phyloP scores from a whole-genome alignment of 2,329 filamentous ascomycete species.

The Lecanosticta acicola region DNA sequence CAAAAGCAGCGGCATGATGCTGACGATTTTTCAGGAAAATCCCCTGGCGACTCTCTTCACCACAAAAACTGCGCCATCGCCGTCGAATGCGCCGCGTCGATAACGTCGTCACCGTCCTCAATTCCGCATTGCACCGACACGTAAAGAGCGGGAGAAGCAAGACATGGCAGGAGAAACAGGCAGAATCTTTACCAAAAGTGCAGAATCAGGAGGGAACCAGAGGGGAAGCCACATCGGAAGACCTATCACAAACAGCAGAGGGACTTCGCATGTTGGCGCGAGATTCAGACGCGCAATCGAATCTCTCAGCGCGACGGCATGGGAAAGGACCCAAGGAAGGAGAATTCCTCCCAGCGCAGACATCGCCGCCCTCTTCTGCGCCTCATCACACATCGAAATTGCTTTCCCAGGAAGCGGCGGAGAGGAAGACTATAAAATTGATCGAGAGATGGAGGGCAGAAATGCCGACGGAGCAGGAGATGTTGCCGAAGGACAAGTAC shows the following conservation, averaged over 20 bases:
- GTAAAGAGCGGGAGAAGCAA: slow-evolving; percentile 1
- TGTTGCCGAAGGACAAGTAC: slow-evolving; percentile 96
- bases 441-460: slow-evolving; percentile 88
- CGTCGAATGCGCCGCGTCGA: slow-evolving; percentile 80
- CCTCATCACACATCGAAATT: slow-evolving; percentile 10
- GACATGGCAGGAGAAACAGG: slow-evolving; percentile 3
- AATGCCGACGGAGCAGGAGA: slow-evolving; percentile 94
- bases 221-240: not conserved
- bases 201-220: not conserved
- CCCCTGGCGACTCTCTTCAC: slow-evolving; percentile 87
- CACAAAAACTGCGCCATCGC: slow-evolving; percentile 84
- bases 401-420: slow-evolving; percentile 24
- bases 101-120: slow-evolving; percentile 75
- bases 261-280: not conserved
- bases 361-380: slow-evolving; percentile 2
- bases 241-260: not conserved
- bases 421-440: slow-evolving; percentile 60
- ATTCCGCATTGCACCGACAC: slow-evolving; percentile 41
- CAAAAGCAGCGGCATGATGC: not conserved
- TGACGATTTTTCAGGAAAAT: slow-evolving; percentile 63
- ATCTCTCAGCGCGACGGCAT: slow-evolving; percentile 21
- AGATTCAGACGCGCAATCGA: slow-evolving; percentile 7
- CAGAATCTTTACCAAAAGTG: not conserved
- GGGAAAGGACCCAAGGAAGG: slow-evolving; percentile 31
- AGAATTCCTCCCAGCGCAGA: slow-evolving; percentile 19